These are phyloP conservation scores for Neltuma alba DNA, from an alignment of 306 rosid genomes.

Conservation along the genomic window DNA sequence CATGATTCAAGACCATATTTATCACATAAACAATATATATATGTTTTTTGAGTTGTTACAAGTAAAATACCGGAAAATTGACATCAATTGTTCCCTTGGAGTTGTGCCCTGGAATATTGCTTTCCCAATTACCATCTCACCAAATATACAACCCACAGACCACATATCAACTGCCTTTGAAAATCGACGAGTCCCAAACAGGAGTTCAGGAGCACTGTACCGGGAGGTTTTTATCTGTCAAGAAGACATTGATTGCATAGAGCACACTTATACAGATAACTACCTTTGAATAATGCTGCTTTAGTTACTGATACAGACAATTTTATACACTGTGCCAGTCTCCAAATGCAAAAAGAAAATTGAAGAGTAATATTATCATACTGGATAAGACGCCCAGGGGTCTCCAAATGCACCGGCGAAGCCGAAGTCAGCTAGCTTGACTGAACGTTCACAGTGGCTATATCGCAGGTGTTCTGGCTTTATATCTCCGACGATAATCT, in stretches of 20 bases:
- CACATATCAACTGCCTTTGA: constrained; percentile 33
- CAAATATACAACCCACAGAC: constrained; percentile 42
- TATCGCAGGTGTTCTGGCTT: constrained; percentile 24
- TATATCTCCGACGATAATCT: constrained; percentile 30
- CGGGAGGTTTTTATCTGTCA: constrained; percentile 6
- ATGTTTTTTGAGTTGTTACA: neutral
- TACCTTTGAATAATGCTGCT: no score
- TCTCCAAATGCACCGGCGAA: constrained; percentile 23
- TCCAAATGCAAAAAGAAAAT: neutral
- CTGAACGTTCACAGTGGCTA: neutral
- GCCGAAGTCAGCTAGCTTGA: constrained; percentile 36
- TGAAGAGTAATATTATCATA: neutral
- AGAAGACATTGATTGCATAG: neutral
- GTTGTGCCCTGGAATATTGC: no score
- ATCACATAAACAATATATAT: neutral
- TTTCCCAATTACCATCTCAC: constrained; percentile 33
- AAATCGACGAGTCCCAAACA: neutral
- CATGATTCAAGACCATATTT: neutral
- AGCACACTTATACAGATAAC: no score
- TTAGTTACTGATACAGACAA: no score
- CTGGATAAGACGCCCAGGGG: neutral
- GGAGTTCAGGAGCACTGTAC: constrained; percentile 39
- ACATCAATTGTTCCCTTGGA: neutral
- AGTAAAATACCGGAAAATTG: neutral
- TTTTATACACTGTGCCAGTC: no score